phyloP scores from a whole-genome alignment of 2,329 filamentous ascomycete species.

The Microcyclosporella mali region DNA sequence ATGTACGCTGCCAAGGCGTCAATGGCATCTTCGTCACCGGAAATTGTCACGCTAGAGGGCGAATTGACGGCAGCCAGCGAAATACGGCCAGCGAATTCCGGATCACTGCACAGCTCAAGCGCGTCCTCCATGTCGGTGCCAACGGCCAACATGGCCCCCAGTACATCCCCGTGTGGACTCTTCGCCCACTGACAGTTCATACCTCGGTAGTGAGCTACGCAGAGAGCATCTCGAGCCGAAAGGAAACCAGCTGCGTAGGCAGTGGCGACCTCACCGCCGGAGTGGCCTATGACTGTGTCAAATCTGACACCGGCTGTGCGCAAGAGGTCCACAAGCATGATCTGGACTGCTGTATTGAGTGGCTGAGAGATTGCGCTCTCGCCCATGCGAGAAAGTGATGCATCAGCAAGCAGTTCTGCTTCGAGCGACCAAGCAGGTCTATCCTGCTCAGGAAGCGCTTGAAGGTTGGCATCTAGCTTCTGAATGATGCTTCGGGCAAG shows the following conservation, averaged over 20 bases:
- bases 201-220: constrained; percentile 24
- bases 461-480: constrained; percentile 11
- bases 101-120: constrained; percentile 8
- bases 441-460: constrained; percentile 6
- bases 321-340: constrained; percentile 43
- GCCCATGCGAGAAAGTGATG: constrained; percentile 22
- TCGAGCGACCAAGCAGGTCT: constrained; percentile 25
- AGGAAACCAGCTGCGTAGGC: constrained; percentile 27
- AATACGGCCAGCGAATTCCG: constrained; percentile 23
- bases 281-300: constrained; percentile 28
- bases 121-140: constrained; percentile 17
- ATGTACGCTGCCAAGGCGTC: constrained; percentile 27
- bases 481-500: constrained; percentile 17
- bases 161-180: constrained; percentile 2
- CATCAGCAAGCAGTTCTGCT: constrained; percentile 42
- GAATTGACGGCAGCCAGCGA: constrained; percentile 34
- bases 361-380: constrained; percentile 44
- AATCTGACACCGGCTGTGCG: constrained; percentile 19
- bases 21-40: constrained; percentile 39
- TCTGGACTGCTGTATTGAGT: constrained; percentile 51
- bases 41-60: constrained; percentile 40
- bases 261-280: constrained; percentile 32
- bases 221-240: constrained; percentile 16
- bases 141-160: constrained; percentile 34
- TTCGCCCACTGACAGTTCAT: constrained; percentile 11